Evolutionary conservation across 441 rosid genomes (phyloP).

Genomic region (Sinapis alba): DNA sequence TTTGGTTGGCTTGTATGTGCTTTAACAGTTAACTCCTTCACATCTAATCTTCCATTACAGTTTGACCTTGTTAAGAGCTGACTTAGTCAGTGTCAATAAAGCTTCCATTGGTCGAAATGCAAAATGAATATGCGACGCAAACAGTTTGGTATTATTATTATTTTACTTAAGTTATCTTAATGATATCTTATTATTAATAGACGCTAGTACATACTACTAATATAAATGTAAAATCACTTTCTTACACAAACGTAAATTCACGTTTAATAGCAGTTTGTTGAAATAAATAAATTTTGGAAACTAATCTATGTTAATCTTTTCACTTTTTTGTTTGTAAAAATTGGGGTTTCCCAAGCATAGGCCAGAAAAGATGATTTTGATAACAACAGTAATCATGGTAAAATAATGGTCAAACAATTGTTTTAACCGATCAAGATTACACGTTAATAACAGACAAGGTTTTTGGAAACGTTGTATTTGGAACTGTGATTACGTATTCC

Average conservation of each 20-base stretch:
- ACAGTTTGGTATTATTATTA: not conserved
- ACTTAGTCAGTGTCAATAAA: slow-evolving; percentile 17
- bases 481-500: slow-evolving; percentile 46
- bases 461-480: slow-evolving; percentile 44
- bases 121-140: not conserved
- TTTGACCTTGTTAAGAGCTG: slow-evolving; percentile 20
- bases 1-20: slow-evolving; percentile 31
- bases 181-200: not conserved
- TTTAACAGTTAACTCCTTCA: slow-evolving; percentile 20
- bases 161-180: not conserved
- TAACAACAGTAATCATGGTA: not conserved
- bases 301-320: not conserved
- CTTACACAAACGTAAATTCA: not conserved
- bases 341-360: not conserved
- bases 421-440: slow-evolving; percentile 35
- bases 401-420: slow-evolving; percentile 27
- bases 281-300: not conserved
- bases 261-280: not conserved
- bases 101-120: not conserved
- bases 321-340: not conserved
- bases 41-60: slow-evolving; percentile 8
- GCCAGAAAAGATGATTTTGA: not conserved
- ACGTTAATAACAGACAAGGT: slow-evolving; percentile 34
- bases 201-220: not conserved
- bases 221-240: not conserved